Evolutionary conservation across 2,329 filamentous ascomycete genomes (phyloP).

Genomic region (Fusarium austroafricanum): DNA sequence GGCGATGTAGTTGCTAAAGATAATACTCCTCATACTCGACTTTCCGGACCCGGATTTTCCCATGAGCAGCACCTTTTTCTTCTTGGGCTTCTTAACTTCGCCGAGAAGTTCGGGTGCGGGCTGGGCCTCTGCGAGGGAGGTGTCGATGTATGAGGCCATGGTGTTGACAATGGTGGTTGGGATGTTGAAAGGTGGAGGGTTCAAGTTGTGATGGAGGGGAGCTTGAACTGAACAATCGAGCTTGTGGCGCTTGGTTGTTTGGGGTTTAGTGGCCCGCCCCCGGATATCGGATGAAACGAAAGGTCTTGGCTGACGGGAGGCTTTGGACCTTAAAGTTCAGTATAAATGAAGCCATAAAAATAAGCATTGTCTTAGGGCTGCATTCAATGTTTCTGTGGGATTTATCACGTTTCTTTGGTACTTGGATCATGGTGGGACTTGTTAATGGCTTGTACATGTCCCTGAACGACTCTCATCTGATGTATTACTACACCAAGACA

Average conservation of each 20-base stretch:
- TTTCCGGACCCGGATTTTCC: slow-evolving; percentile 98
- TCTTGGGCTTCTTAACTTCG: slow-evolving; percentile 77
- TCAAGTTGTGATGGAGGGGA: slow-evolving; percentile 14
- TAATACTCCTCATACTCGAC: slow-evolving; percentile 98
- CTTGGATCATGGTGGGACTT: too few species aligned
- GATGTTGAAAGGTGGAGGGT: slow-evolving; percentile 3
- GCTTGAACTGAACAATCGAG: slow-evolving; percentile 10
- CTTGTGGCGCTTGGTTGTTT: slow-evolving; percentile 31
- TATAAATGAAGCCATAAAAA: neutral
- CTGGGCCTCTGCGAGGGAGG: slow-evolving; percentile 45
- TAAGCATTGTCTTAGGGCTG: neutral
- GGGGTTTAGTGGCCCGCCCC: slow-evolving; percentile 24
- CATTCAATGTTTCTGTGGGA: too few species aligned
- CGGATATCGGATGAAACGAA: slow-evolving; percentile 26
- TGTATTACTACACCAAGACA: too few species aligned
- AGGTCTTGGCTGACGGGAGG: neutral
- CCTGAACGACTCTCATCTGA: too few species aligned
- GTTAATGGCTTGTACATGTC: too few species aligned
- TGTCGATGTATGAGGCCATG: slow-evolving; percentile 53
- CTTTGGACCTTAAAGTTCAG: neutral
- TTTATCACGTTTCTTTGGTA: too few species aligned
- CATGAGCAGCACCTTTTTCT: slow-evolving; percentile 90
- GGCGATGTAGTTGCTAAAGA: slow-evolving; percentile 98
- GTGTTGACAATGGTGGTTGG: neutral
- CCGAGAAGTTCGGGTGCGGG: slow-evolving; percentile 54